Evolutionary conservation across 805 yeast genomes (phyloP).

Genomic region (Zygoascus bituminiphila): DNA sequence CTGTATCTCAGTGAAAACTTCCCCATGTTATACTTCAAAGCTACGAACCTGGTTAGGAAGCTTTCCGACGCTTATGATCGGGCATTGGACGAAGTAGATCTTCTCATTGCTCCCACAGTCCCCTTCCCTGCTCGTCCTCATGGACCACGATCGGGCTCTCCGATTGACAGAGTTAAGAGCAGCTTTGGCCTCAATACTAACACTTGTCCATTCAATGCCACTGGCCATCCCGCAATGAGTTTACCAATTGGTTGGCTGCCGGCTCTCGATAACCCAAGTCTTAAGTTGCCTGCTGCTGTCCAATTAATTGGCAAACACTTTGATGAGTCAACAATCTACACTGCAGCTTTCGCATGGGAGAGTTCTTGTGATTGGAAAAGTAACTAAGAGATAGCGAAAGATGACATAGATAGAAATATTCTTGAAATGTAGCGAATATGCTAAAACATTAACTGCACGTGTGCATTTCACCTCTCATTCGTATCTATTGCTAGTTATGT

Average conservation of each 20-base stretch:
- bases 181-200: constrained; percentile 29
- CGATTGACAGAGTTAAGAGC: constrained; percentile 7
- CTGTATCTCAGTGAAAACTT: constrained; percentile 27
- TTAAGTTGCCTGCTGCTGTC: constrained; percentile 32
- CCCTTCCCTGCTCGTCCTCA: constrained; percentile 10
- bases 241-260: constrained; percentile 31
- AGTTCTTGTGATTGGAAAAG: constrained; percentile 23
- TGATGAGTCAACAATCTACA: constrained; percentile 28
- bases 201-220: constrained; percentile 31
- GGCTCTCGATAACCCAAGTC: constrained; percentile 26
- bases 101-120: constrained; percentile 28
- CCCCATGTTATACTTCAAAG: constrained; percentile 31
- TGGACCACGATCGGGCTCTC: constrained; percentile 7
- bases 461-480: too few species aligned
- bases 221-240: constrained; percentile 34
- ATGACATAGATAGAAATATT: too few species aligned
- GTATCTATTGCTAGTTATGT: too few species aligned
- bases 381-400: background rate
- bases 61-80: constrained; percentile 28
- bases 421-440: too few species aligned
- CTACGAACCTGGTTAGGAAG: constrained; percentile 29
- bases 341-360: constrained; percentile 34
- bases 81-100: constrained; percentile 27
- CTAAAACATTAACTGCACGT: too few species aligned
- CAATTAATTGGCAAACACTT: constrained; percentile 31